These are phyloP conservation scores for Pleurotus giganteus DNA, from an alignment of 768 basidiomycete genomes.

Conservation along the genomic window DNA sequence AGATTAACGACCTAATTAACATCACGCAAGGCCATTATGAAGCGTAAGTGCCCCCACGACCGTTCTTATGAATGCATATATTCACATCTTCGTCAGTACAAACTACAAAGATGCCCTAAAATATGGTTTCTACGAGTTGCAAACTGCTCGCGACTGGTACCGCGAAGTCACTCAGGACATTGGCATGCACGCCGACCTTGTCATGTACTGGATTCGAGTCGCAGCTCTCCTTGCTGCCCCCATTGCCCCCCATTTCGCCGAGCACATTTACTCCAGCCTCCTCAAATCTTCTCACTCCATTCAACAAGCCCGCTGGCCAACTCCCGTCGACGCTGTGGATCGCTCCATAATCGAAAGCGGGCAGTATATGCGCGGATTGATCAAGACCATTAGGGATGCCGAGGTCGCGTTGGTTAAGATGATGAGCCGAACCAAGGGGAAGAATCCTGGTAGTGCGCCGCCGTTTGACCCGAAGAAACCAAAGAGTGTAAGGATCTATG, in stretches of 20 bases:
- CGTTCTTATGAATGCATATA: not conserved
- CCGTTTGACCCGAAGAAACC: slow-evolving; percentile 83
- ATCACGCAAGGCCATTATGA: slow-evolving; percentile 80
- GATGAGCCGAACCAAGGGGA: slow-evolving; percentile 74
- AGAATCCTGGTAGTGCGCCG: slow-evolving; percentile 40
- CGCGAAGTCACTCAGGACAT: slow-evolving; percentile 86
- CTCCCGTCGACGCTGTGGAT: slow-evolving; percentile 58
- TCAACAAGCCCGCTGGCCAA: slow-evolving; percentile 84
- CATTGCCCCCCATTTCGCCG: slow-evolving; percentile 91
- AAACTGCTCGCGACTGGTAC: slow-evolving; percentile 92
- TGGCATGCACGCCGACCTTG: slow-evolving; percentile 90
- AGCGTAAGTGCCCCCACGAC: slow-evolving; percentile 51
- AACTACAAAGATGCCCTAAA: slow-evolving; percentile 96
- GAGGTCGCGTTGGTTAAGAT: slow-evolving; percentile 79
- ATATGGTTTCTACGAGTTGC: slow-evolving; percentile 93
- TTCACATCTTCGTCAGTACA: slow-evolving; percentile 48
- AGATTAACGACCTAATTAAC: slow-evolving; percentile 84
- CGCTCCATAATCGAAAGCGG: slow-evolving; percentile 67
- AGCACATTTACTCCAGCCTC: slow-evolving; percentile 79
- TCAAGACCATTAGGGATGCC: slow-evolving; percentile 89
- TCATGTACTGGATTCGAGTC: slow-evolving; percentile 79
- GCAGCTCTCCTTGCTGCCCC: slow-evolving; percentile 83
- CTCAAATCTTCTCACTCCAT: slow-evolving; percentile 74
- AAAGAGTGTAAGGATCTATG: slow-evolving; percentile 85
- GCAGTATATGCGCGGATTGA: slow-evolving; percentile 84